Percentiles rank a stretch among this genome's conserved stretches.
phyloP scores from a whole-genome alignment of 805 yeast species.

The Starmerella ratchasimensis region DNA sequence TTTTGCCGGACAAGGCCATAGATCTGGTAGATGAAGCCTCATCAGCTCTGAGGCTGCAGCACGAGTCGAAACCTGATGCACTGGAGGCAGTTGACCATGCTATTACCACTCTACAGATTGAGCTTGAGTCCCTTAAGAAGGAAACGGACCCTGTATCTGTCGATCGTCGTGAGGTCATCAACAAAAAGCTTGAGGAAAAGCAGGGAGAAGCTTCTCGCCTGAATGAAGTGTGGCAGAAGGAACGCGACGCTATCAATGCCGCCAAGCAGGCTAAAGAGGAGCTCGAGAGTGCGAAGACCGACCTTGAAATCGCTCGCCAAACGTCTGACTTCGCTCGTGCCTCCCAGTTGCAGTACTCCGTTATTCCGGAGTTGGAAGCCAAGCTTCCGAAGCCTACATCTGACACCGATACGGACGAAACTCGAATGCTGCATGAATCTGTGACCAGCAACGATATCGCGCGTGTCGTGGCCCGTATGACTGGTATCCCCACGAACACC shows the following conservation, averaged over 20 bases:
- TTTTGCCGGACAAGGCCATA: conserved; percentile 90
- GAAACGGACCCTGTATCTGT: conserved; percentile 76
- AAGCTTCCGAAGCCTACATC: conserved; percentile 37
- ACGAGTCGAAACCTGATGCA: conserved; percentile 93
- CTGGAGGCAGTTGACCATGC: conserved; percentile 78
- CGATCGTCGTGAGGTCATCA: conserved; percentile 64
- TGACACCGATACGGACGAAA: conserved; percentile 20
- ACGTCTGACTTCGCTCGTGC: conserved; percentile 79
- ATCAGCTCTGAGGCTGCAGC: conserved; percentile 84
- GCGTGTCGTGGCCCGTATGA: conserved; percentile 79
- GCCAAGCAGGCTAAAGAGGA: conserved; percentile 70
- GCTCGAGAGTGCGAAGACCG: conserved; percentile 70
- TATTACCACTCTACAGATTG: conserved; percentile 88
- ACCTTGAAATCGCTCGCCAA: conserved; percentile 69
- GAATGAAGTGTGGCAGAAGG: conserved; percentile 77
- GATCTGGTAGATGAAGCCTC: conserved; percentile 96
- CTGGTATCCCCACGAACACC: conserved; percentile 87
- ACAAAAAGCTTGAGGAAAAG: conserved; percentile 50
- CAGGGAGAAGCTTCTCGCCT: conserved; percentile 53
- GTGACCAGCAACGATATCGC: conserved; percentile 93
- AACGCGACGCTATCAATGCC: conserved; percentile 58
- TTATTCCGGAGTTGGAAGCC: conserved; percentile 65
- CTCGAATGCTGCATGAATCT: conserved; percentile 61
- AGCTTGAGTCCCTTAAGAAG: conserved; percentile 81
- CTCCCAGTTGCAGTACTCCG: conserved; percentile 75